Percentiles rank a stretch among this genome's conserved stretches.
phyloP scores from a whole-genome alignment of 192 early-diverging fungal genomes.

The Gamsiella multidivaricata region DNA sequence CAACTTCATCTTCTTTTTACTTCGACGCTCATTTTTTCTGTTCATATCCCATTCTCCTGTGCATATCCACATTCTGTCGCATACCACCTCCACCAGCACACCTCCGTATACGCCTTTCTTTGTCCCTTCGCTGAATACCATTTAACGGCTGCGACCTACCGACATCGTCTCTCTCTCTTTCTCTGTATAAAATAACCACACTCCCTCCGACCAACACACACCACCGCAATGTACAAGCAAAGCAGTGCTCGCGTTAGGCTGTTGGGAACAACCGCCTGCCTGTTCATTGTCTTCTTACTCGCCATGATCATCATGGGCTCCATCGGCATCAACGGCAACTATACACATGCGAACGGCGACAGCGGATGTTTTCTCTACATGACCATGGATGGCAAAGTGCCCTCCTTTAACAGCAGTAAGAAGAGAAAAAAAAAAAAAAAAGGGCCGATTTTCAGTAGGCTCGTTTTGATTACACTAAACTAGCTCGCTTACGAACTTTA shows the following conservation, averaged over 20 bases:
- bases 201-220: neutral
- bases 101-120: neutral
- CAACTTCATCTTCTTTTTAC: too few relatives aligned
- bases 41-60: too few relatives aligned
- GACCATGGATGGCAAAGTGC: slow-evolving; percentile 8
- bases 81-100: neutral
- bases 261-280: neutral
- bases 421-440: slow-evolving; percentile 2
- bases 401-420: slow-evolving; percentile 19
- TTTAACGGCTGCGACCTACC: neutral
- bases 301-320: slow-evolving; percentile 41
- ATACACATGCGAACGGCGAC: neutral
- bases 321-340: slow-evolving; percentile 25
- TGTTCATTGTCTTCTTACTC: slow-evolving; percentile 12
- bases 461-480: neutral
- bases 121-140: too few relatives aligned
- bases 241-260: slow-evolving; percentile 22
- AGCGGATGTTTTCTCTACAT: slow-evolving; percentile 35
- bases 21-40: too few relatives aligned
- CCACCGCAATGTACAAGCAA: slow-evolving; percentile 14
- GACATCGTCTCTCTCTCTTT: neutral
- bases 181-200: neutral
- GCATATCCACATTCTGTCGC: neutral
- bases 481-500: neutral
- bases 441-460: neutral